Conservation (phyloP, 495 filamentous ascomycete species). For the Penicillium egyptiacum region DNA sequence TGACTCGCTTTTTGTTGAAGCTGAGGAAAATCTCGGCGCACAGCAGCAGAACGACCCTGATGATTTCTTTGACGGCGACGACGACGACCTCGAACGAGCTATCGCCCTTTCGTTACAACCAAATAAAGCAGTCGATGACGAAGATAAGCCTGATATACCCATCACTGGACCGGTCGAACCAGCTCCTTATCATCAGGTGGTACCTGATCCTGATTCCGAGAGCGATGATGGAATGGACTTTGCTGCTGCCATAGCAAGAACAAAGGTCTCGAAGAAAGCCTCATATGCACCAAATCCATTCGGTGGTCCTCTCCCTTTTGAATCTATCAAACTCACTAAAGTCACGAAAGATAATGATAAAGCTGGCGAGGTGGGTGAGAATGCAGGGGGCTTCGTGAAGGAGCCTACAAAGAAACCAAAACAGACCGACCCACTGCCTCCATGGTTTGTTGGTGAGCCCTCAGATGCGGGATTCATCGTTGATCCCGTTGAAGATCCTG, state of each 20-base stretch:
- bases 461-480: conserved; percentile 35
- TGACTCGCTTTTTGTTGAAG: conserved; percentile 68
- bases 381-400: conserved; percentile 70
- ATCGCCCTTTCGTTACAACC: conserved; percentile 75
- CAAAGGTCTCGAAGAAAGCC: conserved; percentile 36
- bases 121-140: conserved; percentile 26
- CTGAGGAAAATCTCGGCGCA: conserved; percentile 35
- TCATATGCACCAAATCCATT: conserved; percentile 37
- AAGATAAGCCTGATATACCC: conserved; percentile 37
- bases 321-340: conserved; percentile 71
- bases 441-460: conserved; percentile 68
- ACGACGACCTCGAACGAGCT: conserved; percentile 76
- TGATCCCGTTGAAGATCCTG: conserved; percentile 30
- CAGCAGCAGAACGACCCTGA: conserved; percentile 33
- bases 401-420: conserved; percentile 48
- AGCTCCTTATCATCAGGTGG: conserved; percentile 16
- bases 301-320: conserved; percentile 84
- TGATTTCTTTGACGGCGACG: conserved; percentile 48
- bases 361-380: conserved; percentile 43
- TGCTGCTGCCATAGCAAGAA: conserved; percentile 42
- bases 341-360: conserved; percentile 12
- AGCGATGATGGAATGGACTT: conserved; percentile 50
- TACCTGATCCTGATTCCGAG: conserved; percentile 24
- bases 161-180: conserved; percentile 28
- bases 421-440: conserved; percentile 66